phyloP scores from a whole-genome alignment of 164 flowering plant genomes.

The Berberis thunbergii region DNA sequence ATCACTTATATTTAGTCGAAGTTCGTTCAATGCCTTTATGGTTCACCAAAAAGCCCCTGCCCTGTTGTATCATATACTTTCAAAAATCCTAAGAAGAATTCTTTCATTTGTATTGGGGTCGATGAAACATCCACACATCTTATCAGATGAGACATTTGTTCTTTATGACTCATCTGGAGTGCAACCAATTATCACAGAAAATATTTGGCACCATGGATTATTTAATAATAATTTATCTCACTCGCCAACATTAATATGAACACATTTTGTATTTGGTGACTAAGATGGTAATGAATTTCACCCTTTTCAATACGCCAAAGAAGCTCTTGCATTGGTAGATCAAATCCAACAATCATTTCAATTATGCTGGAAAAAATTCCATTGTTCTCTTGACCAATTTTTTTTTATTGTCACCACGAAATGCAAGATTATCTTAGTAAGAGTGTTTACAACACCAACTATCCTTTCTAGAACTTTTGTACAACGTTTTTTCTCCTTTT shows the following conservation, averaged over 20 bases:
- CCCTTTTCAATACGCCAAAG: background rate
- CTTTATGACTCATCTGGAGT: slow-evolving; percentile 22
- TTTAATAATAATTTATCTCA: slow-evolving; percentile 3
- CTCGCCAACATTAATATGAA: background rate
- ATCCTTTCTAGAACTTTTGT: slow-evolving; percentile 1
- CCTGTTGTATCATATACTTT: background rate
- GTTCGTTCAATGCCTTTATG: background rate
- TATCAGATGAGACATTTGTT: background rate
- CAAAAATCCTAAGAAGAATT: background rate
- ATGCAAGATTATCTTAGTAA: background rate
- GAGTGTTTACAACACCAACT: background rate
- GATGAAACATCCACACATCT: background rate
- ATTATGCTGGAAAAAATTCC: background rate
- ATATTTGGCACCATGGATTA: slow-evolving; percentile 2
- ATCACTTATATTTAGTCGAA: background rate
- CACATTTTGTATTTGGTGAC: slow-evolving; percentile 2
- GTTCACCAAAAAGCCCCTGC: background rate
- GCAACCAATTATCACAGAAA: background rate
- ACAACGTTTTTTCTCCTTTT: background rate
- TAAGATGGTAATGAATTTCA: background rate
- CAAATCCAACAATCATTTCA: slow-evolving; percentile 4
- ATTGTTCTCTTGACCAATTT: background rate
- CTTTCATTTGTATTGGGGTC: background rate
- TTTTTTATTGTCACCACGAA: slow-evolving; percentile 1
- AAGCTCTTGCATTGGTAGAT: slow-evolving; percentile 1